A percentile compares a stretch with the other conserved stretches of the same genome.
Evolutionary conservation across 306 rosid genomes (phyloP).

Genomic region (Gillenia trifoliata): DNA sequence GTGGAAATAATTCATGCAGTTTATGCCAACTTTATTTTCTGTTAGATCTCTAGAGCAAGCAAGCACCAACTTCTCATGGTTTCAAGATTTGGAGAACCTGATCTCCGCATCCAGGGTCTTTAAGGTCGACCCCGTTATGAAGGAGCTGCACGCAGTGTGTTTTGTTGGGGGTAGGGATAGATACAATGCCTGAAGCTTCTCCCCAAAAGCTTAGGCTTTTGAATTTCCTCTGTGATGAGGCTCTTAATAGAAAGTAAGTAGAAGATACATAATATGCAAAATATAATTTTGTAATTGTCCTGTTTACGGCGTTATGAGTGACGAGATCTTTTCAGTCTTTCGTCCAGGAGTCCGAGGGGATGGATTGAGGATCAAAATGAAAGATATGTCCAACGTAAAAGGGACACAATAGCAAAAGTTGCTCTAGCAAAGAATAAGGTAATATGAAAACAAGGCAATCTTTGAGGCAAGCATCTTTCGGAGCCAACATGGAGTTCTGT

Average conservation of each 20-base stretch:
- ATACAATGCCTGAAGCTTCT: conserved; percentile 36
- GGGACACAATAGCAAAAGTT: too few relatives aligned
- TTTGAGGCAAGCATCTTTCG: too few relatives aligned
- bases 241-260: conserved; percentile 47
- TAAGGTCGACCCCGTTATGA: conserved; percentile 1
- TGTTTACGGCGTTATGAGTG: too few relatives aligned
- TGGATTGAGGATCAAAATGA: too few relatives aligned
- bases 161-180: conserved; percentile 22
- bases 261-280: too few relatives aligned
- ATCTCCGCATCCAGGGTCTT: conserved; percentile 19
- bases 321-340: too few relatives aligned
- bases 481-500: too few relatives aligned
- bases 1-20: not conserved
- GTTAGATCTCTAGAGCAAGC: conserved; percentile 20
- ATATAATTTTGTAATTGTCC: too few relatives aligned
- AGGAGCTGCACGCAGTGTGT: conserved; percentile 27
- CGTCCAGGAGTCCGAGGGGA: too few relatives aligned
- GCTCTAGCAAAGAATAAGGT: too few relatives aligned
- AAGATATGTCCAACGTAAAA: too few relatives aligned
- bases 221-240: conserved; percentile 51
- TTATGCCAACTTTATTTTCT: not conserved
- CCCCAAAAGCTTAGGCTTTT: conserved; percentile 37
- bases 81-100: conserved; percentile 34
- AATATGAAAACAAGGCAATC: too few relatives aligned
- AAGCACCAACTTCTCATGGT: conserved; percentile 34